Percentiles rank a stretch among this genome's conserved stretches.
These are phyloP conservation scores for Coemansia sp. DNA, from an alignment of 192 early-diverging fungal genomes.

Conservation along the genomic window DNA sequence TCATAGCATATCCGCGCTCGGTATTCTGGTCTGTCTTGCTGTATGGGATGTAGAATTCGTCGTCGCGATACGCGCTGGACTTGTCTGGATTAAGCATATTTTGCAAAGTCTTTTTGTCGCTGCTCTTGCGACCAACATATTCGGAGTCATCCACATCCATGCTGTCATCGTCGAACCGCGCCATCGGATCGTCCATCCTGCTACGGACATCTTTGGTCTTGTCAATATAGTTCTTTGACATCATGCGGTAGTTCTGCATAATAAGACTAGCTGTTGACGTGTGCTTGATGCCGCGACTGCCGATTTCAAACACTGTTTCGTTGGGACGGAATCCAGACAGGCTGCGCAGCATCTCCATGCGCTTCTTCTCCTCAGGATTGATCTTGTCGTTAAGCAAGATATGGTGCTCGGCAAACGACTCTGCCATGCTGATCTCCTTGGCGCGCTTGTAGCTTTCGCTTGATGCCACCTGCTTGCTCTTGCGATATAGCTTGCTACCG, in stretches of 20 bases:
- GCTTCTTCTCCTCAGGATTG: constrained; percentile 62
- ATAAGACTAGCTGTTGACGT: constrained; percentile 64
- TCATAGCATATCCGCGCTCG: constrained; percentile 80
- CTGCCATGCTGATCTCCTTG: constrained; percentile 75
- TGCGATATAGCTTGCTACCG: constrained; percentile 84
- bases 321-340: constrained; percentile 81
- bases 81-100: constrained; percentile 33
- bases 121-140: constrained; percentile 15
- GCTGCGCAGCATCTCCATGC: constrained; percentile 68
- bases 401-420: constrained; percentile 71
- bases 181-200: constrained; percentile 45
- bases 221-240: constrained; percentile 23
- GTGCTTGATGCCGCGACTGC: constrained; percentile 79
- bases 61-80: constrained; percentile 61
- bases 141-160: constrained; percentile 19
- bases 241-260: constrained; percentile 67
- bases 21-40: constrained; percentile 82
- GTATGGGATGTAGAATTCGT: constrained; percentile 88
- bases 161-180: constrained; percentile 17
- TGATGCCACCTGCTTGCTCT: constrained; percentile 79
- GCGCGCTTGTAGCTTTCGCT: constrained; percentile 84
- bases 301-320: constrained; percentile 96
- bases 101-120: constrained; percentile 4
- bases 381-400: constrained; percentile 67
- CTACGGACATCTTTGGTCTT: constrained; percentile 39